phyloP scores from a whole-genome alignment of 2,329 filamentous ascomycete species.

The Elsinoe australis region DNA sequence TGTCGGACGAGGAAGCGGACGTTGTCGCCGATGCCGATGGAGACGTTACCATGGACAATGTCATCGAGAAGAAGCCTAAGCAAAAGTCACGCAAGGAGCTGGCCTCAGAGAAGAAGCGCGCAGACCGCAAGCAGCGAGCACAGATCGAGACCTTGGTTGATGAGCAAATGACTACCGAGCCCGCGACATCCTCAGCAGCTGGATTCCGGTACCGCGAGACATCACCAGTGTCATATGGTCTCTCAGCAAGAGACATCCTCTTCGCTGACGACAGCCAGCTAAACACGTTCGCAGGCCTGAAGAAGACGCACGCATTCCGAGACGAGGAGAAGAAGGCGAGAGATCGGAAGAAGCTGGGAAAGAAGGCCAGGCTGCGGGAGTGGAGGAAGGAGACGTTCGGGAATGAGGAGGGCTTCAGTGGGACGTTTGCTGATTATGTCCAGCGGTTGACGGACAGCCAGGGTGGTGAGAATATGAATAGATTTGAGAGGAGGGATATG shows the following conservation, averaged over 20 bases:
- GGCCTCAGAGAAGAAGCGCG: slow-evolving; percentile 54
- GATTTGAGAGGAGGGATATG: not conserved
- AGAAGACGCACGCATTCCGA: slow-evolving; percentile 87
- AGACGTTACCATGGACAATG: slow-evolving; percentile 37
- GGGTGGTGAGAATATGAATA: slow-evolving; percentile 21
- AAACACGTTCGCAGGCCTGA: slow-evolving; percentile 85
- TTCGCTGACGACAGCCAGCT: slow-evolving; percentile 78
- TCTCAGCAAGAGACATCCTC: slow-evolving; percentile 84
- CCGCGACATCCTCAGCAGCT: slow-evolving; percentile 43
- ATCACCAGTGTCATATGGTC: slow-evolving; percentile 79
- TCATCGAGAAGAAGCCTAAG: slow-evolving; percentile 24
- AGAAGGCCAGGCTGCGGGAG: slow-evolving; percentile 82
- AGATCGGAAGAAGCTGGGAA: slow-evolving; percentile 80
- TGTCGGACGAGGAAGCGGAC: slow-evolving; percentile 48
- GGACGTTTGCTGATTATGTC: slow-evolving; percentile 34
- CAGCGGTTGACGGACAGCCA: slow-evolving; percentile 24
- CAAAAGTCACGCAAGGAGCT: slow-evolving; percentile 41
- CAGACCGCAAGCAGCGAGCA: slow-evolving; percentile 70
- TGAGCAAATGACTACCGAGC: slow-evolving; percentile 65
- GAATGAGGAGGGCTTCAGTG: slow-evolving; percentile 45
- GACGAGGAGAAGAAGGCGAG: slow-evolving; percentile 82
- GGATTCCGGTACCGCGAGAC: slow-evolving; percentile 91
- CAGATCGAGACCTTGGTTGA: slow-evolving; percentile 84
- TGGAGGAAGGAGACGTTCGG: slow-evolving; percentile 70
- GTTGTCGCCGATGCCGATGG: slow-evolving; percentile 34